These are phyloP conservation scores for Pichia phayaonensis DNA, from an alignment of 805 yeast species.

Conservation along the genomic window DNA sequence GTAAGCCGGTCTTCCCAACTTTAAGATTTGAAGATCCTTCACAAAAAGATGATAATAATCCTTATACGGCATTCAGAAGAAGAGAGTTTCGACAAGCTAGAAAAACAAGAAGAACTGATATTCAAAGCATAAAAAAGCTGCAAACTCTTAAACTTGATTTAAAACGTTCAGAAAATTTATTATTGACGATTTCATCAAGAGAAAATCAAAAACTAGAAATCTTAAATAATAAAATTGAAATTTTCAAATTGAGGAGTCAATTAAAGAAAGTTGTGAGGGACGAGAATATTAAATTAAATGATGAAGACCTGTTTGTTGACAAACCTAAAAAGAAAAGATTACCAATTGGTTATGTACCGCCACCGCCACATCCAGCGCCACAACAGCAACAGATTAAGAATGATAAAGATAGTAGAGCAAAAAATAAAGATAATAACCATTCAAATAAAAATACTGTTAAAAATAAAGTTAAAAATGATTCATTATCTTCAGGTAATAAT, in stretches of 20 bases:
- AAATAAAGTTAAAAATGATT: not conserved
- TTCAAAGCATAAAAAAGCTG: constrained; percentile 79
- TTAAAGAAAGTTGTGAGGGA: constrained; percentile 70
- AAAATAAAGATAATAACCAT: not conserved
- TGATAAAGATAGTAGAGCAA: constrained; percentile 1
- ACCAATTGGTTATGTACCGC: constrained; percentile 13
- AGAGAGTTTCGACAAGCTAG: constrained; percentile 94
- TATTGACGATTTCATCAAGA: constrained; percentile 65
- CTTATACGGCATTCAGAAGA: constrained; percentile 91
- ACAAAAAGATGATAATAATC: constrained; percentile 81
- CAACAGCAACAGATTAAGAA: constrained; percentile 1
- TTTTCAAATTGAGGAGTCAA: constrained; percentile 66
- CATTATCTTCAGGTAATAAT: not conserved
- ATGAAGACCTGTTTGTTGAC: constrained; percentile 62
- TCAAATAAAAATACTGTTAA: not conserved
- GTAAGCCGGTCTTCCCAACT: constrained; percentile 64
- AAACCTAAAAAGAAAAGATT: constrained; percentile 57
- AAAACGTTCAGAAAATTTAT: constrained; percentile 63
- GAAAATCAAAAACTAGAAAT: constrained; percentile 58
- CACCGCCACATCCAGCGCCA: constrained; percentile 6
- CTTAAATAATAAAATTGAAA: constrained; percentile 51
- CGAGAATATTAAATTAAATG: constrained; percentile 74
- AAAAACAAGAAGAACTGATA: constrained; percentile 91
- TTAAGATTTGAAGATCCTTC: constrained; percentile 80
- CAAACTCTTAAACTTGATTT: constrained; percentile 68